Base-by-base conservation (phyloP, 345 rosid species). In the Moricandia arvensis region DNA sequence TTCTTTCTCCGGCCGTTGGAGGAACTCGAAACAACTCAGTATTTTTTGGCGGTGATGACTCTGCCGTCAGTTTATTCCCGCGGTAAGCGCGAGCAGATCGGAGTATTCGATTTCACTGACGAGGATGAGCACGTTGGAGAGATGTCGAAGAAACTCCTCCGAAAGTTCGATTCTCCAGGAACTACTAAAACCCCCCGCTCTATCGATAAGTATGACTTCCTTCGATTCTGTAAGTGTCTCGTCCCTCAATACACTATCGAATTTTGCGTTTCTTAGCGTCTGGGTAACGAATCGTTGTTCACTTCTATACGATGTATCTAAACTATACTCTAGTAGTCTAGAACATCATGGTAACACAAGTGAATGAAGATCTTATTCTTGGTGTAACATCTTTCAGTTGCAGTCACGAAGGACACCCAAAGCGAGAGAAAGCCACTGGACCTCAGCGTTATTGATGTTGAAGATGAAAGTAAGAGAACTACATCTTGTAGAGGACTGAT, bases 91-190 rank as follows among this genome's bases (percentile, higher is more conserved):
- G 69, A 75, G 55, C 53, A 76, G 53, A 77, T 66, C 21, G 54
- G 53, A 15, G 83, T 81, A 3, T 86, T 80, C 73, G 90, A 83
- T 54, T 87, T 51, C 75, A 33, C 68, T 68, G 85, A 80, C 24
- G 88, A 82, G 16, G 90, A 87, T 17, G 81, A 82, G 33, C 77
- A 59, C 11, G 68, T 63, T 7, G 86, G 79, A 78, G 75, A 60
- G 78, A 26, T 58, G 2, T 72, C 88, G 17, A 72, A 31, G 47
- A 73, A 79, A 69, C 31, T 80, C 43, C 73, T 82, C 7, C 66
- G 80, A 33, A 82, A 55, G 47, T 75, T 49, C 51, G 66, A 58
- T 41, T 34, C 68, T 7, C 69, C 77, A 35, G 66, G 8, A 29
- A 66, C 67, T 59, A 43, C 7, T 45, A 65, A 63, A 21, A 2